phyloP scores from a whole-genome alignment of 2,329 filamentous ascomycete genomes.

The Harringtonia lauricola region DNA sequence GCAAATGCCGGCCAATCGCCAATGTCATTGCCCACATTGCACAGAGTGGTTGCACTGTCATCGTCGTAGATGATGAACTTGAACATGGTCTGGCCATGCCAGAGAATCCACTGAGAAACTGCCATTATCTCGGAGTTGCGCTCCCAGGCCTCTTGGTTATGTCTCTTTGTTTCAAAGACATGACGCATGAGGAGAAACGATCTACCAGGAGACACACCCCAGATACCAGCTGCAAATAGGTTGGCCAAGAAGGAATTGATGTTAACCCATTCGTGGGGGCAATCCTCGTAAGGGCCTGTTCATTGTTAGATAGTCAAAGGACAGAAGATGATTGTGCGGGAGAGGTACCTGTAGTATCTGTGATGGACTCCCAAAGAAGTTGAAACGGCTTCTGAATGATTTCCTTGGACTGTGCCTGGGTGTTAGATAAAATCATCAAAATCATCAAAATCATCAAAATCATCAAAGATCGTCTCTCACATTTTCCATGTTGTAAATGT shows the following conservation, averaged over 20 bases:
- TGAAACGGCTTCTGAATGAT: neutral
- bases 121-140: constrained; percentile 1
- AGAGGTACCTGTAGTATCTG: neutral
- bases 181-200: neutral
- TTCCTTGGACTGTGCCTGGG: neutral
- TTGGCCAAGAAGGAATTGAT: neutral
- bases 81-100: constrained; percentile 3
- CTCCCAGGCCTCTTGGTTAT: neutral
- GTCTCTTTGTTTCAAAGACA: neutral
- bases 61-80: constrained; percentile 3
- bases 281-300: neutral
- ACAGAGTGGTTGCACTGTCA: neutral
- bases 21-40: neutral
- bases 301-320: no score
- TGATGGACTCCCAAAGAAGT: neutral
- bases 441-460: neutral
- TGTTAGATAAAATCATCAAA: neutral
- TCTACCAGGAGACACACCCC: neutral
- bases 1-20: neutral
- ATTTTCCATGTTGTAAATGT: neutral
- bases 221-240: neutral
- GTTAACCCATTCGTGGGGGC: neutral
- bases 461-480: neutral
- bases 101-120: constrained; percentile 2
- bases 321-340: neutral